Percentiles rank a stretch among this genome's conserved stretches.
Conservation (phyloP, 495 filamentous ascomycete species). For the Neurospora sp. region DNA sequence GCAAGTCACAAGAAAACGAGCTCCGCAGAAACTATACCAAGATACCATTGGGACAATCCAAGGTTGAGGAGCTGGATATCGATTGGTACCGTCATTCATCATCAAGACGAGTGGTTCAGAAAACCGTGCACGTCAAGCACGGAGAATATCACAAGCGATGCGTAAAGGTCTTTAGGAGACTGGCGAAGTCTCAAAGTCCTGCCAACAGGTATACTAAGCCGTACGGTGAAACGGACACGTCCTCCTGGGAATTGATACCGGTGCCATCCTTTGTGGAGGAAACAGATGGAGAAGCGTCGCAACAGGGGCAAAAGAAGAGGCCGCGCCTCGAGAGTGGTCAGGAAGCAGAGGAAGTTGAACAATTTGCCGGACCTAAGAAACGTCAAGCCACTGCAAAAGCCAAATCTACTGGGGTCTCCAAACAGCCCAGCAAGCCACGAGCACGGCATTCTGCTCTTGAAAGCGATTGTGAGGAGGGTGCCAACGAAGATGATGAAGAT, state of each 20-base stretch:
- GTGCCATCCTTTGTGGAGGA: constrained; percentile 25
- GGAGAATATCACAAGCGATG: constrained; percentile 36
- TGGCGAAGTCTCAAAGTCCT: constrained; percentile 23
- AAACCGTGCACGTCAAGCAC: constrained; percentile 32
- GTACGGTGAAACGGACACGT: constrained; percentile 20
- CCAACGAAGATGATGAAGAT: constrained; percentile 3
- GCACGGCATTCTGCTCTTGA: not conserved
- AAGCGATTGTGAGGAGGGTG: constrained; percentile 5
- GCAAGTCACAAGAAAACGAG: constrained; percentile 22
- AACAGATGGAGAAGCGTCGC: not conserved
- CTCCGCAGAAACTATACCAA: constrained; percentile 33
- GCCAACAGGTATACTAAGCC: constrained; percentile 12
- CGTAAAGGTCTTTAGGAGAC: constrained; percentile 30
- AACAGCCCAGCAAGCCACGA: not conserved
- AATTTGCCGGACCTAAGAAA: constrained; percentile 9
- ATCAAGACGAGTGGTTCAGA: constrained; percentile 30
- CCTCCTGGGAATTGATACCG: constrained; percentile 19
- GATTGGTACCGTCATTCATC: constrained; percentile 23
- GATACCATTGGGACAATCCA: constrained; percentile 18
- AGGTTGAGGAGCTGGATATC: constrained; percentile 25
- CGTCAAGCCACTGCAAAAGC: constrained; percentile 7
- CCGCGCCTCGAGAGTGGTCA: not conserved
- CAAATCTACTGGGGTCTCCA: not conserved
- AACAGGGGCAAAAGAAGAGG: not conserved
- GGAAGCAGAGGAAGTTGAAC: constrained; percentile 11